A percentile compares a stretch with the other conserved stretches of the same genome.
Conservation (phyloP, 139 green algal species). For the Micromonas commoda region DNA sequence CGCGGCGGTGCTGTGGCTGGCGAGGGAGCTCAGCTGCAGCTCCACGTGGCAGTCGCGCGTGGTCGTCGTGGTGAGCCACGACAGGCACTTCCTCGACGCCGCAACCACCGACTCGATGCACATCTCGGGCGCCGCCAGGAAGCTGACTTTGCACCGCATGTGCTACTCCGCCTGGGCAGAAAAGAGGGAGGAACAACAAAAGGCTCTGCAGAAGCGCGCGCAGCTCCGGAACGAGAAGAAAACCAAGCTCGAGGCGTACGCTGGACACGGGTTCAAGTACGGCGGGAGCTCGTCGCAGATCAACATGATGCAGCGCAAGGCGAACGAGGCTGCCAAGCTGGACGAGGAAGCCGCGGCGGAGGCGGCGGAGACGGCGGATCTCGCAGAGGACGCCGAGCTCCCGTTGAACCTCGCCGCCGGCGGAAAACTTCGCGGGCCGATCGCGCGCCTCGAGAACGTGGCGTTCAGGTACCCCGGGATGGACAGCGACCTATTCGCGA, state of each 20-base stretch:
- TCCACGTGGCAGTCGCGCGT: constrained; percentile 27
- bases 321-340: constrained; percentile 31
- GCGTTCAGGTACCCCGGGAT: constrained; percentile 23
- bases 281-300: constrained; percentile 25
- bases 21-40: constrained; percentile 15
- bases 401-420: constrained; percentile 20
- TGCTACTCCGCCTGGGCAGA: constrained; percentile 34
- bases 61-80: constrained; percentile 38
- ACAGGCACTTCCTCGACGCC: constrained; percentile 37
- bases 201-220: constrained; percentile 20
- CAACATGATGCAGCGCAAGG: constrained; percentile 31
- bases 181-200: constrained; percentile 35
- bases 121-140: constrained; percentile 29
- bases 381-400: constrained; percentile 35
- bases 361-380: constrained; percentile 23
- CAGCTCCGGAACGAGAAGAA: constrained; percentile 30
- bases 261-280: constrained; percentile 35
- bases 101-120: constrained; percentile 32
- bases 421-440: constrained; percentile 16
- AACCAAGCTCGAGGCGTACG: constrained; percentile 29
- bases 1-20: constrained; percentile 37
- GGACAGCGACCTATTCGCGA: background rate
- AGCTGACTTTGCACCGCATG: constrained; percentile 25
- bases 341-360: constrained; percentile 31
- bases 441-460: constrained; percentile 12